Evolutionary conservation across 179 eudicot genomes (phyloP).

Genomic region (Spinacia oleracea): DNA sequence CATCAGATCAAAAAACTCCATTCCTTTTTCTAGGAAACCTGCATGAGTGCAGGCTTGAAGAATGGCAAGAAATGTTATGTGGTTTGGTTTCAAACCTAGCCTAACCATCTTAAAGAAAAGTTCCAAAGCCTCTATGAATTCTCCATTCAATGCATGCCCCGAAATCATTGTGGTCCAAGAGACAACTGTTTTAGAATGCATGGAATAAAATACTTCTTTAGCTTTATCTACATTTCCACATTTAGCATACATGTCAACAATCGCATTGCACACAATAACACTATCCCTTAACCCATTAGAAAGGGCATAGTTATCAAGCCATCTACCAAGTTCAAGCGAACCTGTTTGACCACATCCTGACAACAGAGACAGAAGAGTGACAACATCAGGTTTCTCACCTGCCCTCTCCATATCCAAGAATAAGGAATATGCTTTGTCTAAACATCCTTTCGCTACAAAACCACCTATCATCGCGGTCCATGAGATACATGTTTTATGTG

Average conservation of each 20-base stretch:
- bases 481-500: conserved; percentile 48
- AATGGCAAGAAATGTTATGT: conserved; percentile 55
- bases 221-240: conserved; percentile 56
- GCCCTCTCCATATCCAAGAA: conserved; percentile 48
- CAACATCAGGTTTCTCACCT: conserved; percentile 57
- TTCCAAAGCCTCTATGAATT: conserved; percentile 45
- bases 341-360: conserved; percentile 61
- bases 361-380: conserved; percentile 50
- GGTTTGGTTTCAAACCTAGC: conserved; percentile 51
- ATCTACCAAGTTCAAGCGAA: conserved; percentile 61
- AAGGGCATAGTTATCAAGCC: conserved; percentile 44
- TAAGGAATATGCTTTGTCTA: conserved; percentile 51
- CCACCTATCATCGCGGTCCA: conserved; percentile 69
- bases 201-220: conserved; percentile 41
- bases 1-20: conserved; percentile 58
- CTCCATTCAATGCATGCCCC: conserved; percentile 61
- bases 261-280: conserved; percentile 46
- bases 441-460: conserved; percentile 49
- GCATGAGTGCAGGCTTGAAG: conserved; percentile 75
- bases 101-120: conserved; percentile 44
- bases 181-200: conserved; percentile 47
- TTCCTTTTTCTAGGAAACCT: conserved; percentile 56
- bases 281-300: conserved; percentile 34
- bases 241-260: conserved; percentile 63
- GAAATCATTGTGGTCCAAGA: conserved; percentile 67